Evolutionary conservation across 768 basidiomycete species (phyloP), one percentile per base, ranked within the genome.

Genomic region (Termitomyces eurrhizus): DNA sequence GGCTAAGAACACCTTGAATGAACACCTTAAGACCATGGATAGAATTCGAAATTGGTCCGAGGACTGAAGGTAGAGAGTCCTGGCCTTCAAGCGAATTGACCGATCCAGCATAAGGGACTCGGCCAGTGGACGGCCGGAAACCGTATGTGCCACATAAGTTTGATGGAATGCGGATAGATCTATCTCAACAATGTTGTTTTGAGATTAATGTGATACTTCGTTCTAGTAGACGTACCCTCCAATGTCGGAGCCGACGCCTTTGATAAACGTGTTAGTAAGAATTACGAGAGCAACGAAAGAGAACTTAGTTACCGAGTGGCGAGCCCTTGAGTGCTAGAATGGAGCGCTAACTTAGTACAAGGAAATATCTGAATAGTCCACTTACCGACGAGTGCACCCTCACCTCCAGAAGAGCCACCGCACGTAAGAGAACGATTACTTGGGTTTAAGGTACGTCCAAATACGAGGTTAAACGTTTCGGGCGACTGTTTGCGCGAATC

Each of bases 381-480:
- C 24, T 16, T 64, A 68, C 85, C 86, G 45, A 93, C 65, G 8
- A 95, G 78, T 0, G 92, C 90, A 44, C 89, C 89, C 74, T 95
- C 93, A 29, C 93, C 93, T 5, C 93, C 93, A 3, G 88, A 90
- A 0, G 91, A 93, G 2, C 93, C 93, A 12, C 92, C 92, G 4
- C 77, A 73, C 2, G 88, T 92, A 48, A 92, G 75, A 18, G 79
- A 78, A 13, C 87, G 82, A 68, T 93, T 92, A 67, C 80, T 75
- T 0, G 92, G 92, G 66, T 94, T 93, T 18, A 75, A 67, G 0
- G 93, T 94, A 57, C 90, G 78, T 1, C 92, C 93, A 66, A 89
- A 95, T 37, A 93, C 76, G 61, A 85, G 73, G 68, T 95, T 95
- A 76, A 78, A 84, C 0, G 90, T 87, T 70, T 96, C 93, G 1